Evolutionary conservation across 2,329 filamentous ascomycete genomes (phyloP).

Genomic region (Fusarium dimerum): DNA sequence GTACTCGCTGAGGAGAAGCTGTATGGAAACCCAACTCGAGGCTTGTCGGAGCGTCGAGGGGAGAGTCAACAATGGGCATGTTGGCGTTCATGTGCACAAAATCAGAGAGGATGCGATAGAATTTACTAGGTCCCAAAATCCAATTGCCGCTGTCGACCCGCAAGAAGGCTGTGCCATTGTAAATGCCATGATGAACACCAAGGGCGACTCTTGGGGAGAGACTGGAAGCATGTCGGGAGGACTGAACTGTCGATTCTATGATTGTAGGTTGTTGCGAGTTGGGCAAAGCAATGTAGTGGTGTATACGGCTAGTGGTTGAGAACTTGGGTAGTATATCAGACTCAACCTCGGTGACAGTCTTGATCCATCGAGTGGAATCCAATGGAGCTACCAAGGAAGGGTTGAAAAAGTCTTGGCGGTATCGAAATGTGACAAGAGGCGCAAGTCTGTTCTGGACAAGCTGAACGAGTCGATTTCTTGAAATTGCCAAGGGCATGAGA

Average conservation of each 20-base stretch:
- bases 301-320: constrained; percentile 39
- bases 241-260: constrained; percentile 38
- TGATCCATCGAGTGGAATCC: constrained; percentile 23
- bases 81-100: constrained; percentile 34
- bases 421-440: constrained; percentile 38
- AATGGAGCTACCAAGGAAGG: constrained; percentile 11
- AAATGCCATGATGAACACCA: constrained; percentile 36
- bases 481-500: constrained; percentile 36
- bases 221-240: constrained; percentile 17
- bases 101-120: constrained; percentile 35
- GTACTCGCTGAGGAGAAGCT: constrained; percentile 14
- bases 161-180: constrained; percentile 38
- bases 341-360: constrained; percentile 26
- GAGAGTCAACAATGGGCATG: constrained; percentile 32
- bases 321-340: constrained; percentile 40
- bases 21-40: constrained; percentile 45
- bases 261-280: constrained; percentile 33
- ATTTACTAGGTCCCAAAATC: constrained; percentile 28
- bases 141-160: constrained; percentile 46
- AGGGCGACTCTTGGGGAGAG: constrained; percentile 32
- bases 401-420: constrained; percentile 42
- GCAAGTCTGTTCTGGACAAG: constrained; percentile 41
- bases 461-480: constrained; percentile 37
- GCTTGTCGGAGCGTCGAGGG: constrained; percentile 35
- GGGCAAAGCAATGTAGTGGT: constrained; percentile 34